Evolutionary conservation across 441 rosid genomes (phyloP).

Genomic region (Populus tomentosa): DNA sequence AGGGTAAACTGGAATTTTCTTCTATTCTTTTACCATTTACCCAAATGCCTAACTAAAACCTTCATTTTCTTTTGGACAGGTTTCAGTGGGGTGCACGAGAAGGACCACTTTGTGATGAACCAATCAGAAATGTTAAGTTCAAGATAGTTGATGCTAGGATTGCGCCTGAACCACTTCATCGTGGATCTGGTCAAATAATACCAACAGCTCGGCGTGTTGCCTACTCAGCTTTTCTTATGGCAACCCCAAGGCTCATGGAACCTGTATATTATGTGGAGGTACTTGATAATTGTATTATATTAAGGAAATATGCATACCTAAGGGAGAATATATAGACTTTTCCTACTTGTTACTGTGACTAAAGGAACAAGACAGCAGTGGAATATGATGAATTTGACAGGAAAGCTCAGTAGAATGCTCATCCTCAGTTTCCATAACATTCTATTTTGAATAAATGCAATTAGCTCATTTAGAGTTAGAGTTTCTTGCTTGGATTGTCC

Average conservation of each 20-base stretch:
- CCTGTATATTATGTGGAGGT: conserved; percentile 99
- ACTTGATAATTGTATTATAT: conserved; percentile 2
- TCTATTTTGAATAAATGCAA: not conserved
- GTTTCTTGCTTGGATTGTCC: conserved; percentile 1
- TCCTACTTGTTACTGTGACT: not conserved
- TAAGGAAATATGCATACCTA: not conserved
- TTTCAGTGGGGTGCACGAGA: conserved; percentile 99
- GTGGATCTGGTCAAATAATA: conserved; percentile 98
- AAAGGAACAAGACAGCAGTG: not conserved
- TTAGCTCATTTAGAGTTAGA: not conserved
- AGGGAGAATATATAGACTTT: not conserved
- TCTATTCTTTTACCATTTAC: not conserved
- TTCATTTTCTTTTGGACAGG: conserved; percentile 31
- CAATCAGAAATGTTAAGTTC: conserved; percentile 93
- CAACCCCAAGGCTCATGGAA: conserved; percentile 96
- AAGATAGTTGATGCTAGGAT: conserved; percentile 94
- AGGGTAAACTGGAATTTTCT: conserved; percentile 46
- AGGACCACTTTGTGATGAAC: conserved; percentile 98
- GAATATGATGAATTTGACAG: not conserved
- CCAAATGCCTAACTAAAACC: not conserved
- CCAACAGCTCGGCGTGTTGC: conserved; percentile 96
- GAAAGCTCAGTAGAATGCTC: not conserved
- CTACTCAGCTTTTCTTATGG: conserved; percentile 94
- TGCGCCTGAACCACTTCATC: conserved; percentile 85
- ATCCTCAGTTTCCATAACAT: not conserved